phyloP scores from a whole-genome alignment of 345 rosid genomes.

The Microthlaspi erraticum region DNA sequence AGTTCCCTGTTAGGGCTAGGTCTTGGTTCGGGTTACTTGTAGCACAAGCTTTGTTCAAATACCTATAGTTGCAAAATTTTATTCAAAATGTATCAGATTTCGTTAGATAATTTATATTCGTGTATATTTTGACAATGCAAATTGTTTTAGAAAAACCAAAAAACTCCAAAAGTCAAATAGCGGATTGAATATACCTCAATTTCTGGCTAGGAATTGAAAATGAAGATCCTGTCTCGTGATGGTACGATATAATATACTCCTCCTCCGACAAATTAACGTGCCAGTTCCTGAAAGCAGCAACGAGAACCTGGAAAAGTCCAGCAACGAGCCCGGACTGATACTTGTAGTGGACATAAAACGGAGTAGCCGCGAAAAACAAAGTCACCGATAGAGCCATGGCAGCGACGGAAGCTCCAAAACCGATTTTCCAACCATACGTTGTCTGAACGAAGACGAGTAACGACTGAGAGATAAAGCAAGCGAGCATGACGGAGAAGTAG shows the following conservation, averaged over 20 bases:
- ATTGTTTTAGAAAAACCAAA: neutral
- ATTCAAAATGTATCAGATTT: neutral
- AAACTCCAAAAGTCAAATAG: too few species aligned
- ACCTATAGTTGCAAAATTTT: slow-evolving; percentile 41
- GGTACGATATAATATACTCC: slow-evolving; percentile 15
- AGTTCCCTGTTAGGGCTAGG: slow-evolving; percentile 40
- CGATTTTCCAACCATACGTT: slow-evolving; percentile 58
- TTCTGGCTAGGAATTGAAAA: slow-evolving; percentile 49
- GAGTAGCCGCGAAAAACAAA: slow-evolving; percentile 53
- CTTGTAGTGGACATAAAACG: slow-evolving; percentile 49
- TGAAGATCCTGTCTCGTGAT: slow-evolving; percentile 35
- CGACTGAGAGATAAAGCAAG: slow-evolving; percentile 49
- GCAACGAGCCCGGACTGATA: slow-evolving; percentile 47
- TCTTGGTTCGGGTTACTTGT: slow-evolving; percentile 47
- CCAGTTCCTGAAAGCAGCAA: slow-evolving; percentile 48
- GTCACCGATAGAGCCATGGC: slow-evolving; percentile 51
- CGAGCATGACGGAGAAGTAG: slow-evolving; percentile 41
- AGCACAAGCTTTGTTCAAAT: slow-evolving; percentile 62
- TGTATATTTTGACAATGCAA: neutral
- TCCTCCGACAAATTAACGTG: slow-evolving; percentile 32
- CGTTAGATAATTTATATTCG: neutral
- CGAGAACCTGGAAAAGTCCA: slow-evolving; percentile 56
- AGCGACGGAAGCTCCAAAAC: slow-evolving; percentile 57
- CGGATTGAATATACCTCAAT: slow-evolving; percentile 53
- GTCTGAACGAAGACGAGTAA: slow-evolving; percentile 59